Evolutionary conservation across 2,329 filamentous ascomycete species (phyloP).

Genomic region (Fusarium heterosporum): DNA sequence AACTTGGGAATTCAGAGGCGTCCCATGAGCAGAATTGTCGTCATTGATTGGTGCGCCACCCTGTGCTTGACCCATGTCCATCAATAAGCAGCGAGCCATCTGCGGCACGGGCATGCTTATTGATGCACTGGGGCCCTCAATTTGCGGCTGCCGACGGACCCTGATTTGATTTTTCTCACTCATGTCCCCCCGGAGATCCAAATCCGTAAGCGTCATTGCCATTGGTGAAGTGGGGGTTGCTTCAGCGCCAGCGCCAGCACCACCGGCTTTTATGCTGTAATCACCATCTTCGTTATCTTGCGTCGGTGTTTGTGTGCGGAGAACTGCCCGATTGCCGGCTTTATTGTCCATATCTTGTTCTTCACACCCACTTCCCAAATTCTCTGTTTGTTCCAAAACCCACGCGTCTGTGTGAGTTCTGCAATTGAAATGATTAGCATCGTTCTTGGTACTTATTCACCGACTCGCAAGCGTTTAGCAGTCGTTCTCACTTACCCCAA

Average conservation of each 20-base stretch:
- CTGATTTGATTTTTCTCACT: constrained; percentile 32
- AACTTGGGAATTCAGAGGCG: not conserved
- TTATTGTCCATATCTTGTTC: constrained; percentile 6
- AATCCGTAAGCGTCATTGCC: constrained; percentile 39
- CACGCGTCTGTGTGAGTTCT: constrained; percentile 1
- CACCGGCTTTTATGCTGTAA: constrained; percentile 31
- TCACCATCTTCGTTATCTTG: constrained; percentile 25
- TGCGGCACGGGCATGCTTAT: constrained; percentile 36
- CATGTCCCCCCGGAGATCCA: constrained; percentile 37
- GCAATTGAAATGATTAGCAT: constrained; percentile 7
- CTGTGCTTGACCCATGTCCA: constrained; percentile 35
- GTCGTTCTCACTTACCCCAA: constrained; percentile 23
- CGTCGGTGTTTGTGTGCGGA: constrained; percentile 11
- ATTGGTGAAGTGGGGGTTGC: constrained; percentile 34
- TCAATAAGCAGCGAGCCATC: constrained; percentile 39
- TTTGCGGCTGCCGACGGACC: constrained; percentile 43
- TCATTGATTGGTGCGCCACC: constrained; percentile 45
- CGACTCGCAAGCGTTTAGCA: not conserved
- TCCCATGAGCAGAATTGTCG: constrained; percentile 37
- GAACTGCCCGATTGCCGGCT: constrained; percentile 25
- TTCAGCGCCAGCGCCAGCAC: not conserved
- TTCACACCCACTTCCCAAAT: constrained; percentile 16
- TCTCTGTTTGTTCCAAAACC: constrained; percentile 17
- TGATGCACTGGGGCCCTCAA: constrained; percentile 40
- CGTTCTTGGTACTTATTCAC: not conserved